These are phyloP conservation scores for Symbiodinium natans DNA, from an alignment of 73 alveolate species.

Conservation along the genomic window DNA sequence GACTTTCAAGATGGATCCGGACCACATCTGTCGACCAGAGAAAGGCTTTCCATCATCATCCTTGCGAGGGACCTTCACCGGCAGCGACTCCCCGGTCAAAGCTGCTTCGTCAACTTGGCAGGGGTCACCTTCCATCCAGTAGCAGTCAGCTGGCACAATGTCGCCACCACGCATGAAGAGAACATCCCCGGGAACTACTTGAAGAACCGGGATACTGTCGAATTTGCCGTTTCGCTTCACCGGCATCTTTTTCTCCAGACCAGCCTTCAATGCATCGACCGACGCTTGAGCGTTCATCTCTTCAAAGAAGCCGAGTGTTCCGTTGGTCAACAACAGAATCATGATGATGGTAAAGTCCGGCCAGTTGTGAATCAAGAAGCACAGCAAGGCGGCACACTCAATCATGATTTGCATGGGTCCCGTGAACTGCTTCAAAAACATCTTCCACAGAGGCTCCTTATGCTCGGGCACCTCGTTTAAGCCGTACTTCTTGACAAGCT, in stretches of 20 bases:
- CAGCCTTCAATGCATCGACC: conserved; percentile 73
- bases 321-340: conserved; percentile 64
- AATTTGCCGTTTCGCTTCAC: conserved; percentile 39
- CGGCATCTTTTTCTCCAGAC: conserved; percentile 83
- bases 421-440: conserved; percentile 57
- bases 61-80: conserved; percentile 89
- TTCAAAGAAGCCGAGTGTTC: conserved; percentile 63
- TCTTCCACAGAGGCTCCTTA: conserved; percentile 79
- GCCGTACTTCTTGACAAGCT: conserved; percentile 55
- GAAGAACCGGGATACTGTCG: background rate
- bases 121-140: conserved; percentile 78
- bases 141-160: conserved; percentile 86
- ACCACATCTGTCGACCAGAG: conserved; percentile 85
- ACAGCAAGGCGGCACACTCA: conserved; percentile 48
- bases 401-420: conserved; percentile 90
- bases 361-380: conserved; percentile 71
- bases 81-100: conserved; percentile 80
- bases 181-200: conserved; percentile 60
- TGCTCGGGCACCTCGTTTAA: conserved; percentile 62
- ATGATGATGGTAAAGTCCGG: conserved; percentile 82
- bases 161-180: conserved; percentile 89
- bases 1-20: conserved; percentile 66
- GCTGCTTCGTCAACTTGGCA: conserved; percentile 59
- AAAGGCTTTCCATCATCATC: conserved; percentile 45
- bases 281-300: conserved; percentile 90